phyloP scores from a whole-genome alignment of 225 moss, liverwort and hornwort genomes.

The Sphagnum tenellum region DNA sequence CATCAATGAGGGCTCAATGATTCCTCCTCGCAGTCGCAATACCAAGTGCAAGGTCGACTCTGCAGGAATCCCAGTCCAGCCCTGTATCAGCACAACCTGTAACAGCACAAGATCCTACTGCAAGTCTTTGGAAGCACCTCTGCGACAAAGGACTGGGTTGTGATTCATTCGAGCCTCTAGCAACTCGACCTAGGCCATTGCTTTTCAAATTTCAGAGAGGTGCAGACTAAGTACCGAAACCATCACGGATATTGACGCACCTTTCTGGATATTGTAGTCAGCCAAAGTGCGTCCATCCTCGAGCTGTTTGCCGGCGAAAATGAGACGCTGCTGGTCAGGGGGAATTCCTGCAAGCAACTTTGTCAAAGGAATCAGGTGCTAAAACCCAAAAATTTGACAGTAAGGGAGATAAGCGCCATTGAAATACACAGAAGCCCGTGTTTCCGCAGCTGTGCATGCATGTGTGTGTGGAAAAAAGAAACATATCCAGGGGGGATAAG shows the following conservation, averaged over 20 bases:
- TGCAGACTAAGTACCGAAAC: not conserved
- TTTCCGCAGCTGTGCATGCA: no score
- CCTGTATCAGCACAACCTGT: not conserved
- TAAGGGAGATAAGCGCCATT: no score
- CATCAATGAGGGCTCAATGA: conserved; percentile 55
- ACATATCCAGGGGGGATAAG: no score
- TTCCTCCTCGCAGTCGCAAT: conserved; percentile 61
- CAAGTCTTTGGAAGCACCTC: not conserved
- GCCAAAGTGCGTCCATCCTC: conserved; percentile 13
- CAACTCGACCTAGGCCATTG: no score
- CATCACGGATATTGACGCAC: conserved; percentile 1
- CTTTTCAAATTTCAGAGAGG: not conserved
- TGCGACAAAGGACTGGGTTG: not conserved
- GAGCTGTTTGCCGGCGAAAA: conserved; percentile 25
- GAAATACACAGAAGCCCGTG: no score
- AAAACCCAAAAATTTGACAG: no score
- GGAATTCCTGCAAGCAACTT: conserved; percentile 9
- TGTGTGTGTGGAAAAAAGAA: no score
- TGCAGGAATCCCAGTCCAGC: conserved; percentile 1
- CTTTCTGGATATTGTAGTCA: conserved; percentile 22
- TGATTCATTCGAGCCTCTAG: no score
- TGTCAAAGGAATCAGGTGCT: no score
- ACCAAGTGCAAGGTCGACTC: conserved; percentile 72
- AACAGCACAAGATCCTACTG: not conserved
- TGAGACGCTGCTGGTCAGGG: conserved; percentile 19